A percentile compares a stretch with the other conserved stretches of the same genome.
phyloP scores from a whole-genome alignment of 1,284 basidiomycete species.

The Salmacisia buchloeana region DNA sequence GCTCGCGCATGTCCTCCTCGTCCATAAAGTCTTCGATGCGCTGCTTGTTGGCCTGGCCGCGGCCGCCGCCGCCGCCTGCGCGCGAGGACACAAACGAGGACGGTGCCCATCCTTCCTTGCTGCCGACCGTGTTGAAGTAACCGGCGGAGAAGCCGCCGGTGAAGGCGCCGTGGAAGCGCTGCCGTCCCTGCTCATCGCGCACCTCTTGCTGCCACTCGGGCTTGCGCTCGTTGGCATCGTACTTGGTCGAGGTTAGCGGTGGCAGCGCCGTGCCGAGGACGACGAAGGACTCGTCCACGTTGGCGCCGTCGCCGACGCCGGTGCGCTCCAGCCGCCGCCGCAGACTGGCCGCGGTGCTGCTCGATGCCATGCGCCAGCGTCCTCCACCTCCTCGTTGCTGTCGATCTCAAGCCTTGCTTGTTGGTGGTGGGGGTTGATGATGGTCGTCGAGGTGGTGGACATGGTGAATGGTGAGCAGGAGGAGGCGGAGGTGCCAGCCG shows the following conservation, averaged over 20 bases:
- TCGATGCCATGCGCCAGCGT: slow-evolving; percentile 8
- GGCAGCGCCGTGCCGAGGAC: slow-evolving; percentile 88
- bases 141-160: slow-evolving; percentile 96
- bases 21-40: slow-evolving; percentile 94
- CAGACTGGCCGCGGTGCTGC: not conserved
- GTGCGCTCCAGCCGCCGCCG: not conserved
- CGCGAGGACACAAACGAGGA: slow-evolving; percentile 66
- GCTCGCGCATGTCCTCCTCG: slow-evolving; percentile 85
- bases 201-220: slow-evolving; percentile 98
- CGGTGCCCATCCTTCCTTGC: slow-evolving; percentile 95
- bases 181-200: slow-evolving; percentile 84
- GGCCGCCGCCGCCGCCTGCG: slow-evolving; percentile 55
- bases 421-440: too few species aligned
- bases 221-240: slow-evolving; percentile 85
- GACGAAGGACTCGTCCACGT: slow-evolving; percentile 16
- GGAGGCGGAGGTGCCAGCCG: too few species aligned
- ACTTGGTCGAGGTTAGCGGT: slow-evolving; percentile 72
- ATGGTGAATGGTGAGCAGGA: too few species aligned
- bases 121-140: slow-evolving; percentile 93
- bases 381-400: too few species aligned
- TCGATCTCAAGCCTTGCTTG: too few species aligned
- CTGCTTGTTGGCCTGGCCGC: slow-evolving; percentile 58
- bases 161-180: slow-evolving; percentile 91
- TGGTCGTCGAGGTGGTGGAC: too few species aligned
- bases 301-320: not conserved